Evolutionary conservation across 352 stramenopile species (phyloP), one percentile per base, ranked within the genome.

Genomic region (Globisporangium canariense): DNA sequence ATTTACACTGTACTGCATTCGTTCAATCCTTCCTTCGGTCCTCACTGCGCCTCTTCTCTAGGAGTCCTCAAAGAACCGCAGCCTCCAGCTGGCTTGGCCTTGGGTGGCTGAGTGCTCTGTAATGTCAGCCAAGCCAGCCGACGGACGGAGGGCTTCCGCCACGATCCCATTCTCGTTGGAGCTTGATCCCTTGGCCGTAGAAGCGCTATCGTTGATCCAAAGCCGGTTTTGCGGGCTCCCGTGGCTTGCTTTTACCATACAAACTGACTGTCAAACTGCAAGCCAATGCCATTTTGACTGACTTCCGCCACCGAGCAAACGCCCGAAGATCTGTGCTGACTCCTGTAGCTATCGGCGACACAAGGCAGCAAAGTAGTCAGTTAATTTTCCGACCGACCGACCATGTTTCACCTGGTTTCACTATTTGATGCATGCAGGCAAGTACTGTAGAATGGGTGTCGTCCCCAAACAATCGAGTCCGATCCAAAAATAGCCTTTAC

Each of bases 401-500:
- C 8, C 50, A 36, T n/a, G 13, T 16, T 5, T 22, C n/a, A 55
- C 45, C 55, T 36, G 30, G 5, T 22, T 34, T 63, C n/a, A 55
- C 30, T 63, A 63, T 63, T 56, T 9, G 40, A 22, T 14, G 36
- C 9, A 41, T 41, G 36, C 36, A 14, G 36, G 14, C 36, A 41
- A 41, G 36, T 61, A 40, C 46, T 32, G 51, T 43, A 57, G 30
- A 57, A 8, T 40, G 25, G 16, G 22, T 18, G 32, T 18, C 18
- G 28, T 41, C 34, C 51, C 43, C 25, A 46, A 46, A 46, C 40
- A 46, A 46, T 57, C 51, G 14, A 11, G 13, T 43, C 30, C 28
- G 28, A 28, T 28, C 51, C 30, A 43, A 22, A 56, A 57, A 57
- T 41, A 57, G 51, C 55, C 55, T 63, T 63, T 63, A 63, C 58